phyloP scores from a whole-genome alignment of 768 basidiomycete genomes.

The Hydnomerulius pinastri region DNA sequence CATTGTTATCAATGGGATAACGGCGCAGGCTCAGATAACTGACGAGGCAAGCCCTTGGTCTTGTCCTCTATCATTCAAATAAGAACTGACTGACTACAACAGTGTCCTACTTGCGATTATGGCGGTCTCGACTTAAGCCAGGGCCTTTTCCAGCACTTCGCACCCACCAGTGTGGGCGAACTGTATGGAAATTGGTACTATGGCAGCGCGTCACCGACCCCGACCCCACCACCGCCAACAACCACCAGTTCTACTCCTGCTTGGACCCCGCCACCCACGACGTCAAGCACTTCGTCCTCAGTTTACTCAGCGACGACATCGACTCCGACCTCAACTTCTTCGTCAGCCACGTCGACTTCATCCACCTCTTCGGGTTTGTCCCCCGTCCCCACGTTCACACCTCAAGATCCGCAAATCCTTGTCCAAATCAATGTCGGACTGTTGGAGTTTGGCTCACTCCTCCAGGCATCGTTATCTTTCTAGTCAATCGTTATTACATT shows the following conservation, averaged over 20 bases:
- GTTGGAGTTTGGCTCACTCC: conserved; percentile 23
- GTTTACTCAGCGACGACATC: conserved; percentile 3
- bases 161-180: conserved; percentile 32
- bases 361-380: conserved; percentile 8
- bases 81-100: too few species aligned
- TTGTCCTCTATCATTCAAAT: too few species aligned
- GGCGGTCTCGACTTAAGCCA: conserved; percentile 49
- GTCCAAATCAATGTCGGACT: conserved; percentile 26
- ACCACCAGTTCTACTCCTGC: conserved; percentile 24
- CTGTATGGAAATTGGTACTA: conserved; percentile 44
- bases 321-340: conserved; percentile 13
- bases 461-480: conserved; percentile 13
- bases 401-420: conserved; percentile 23
- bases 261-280: conserved; percentile 12
- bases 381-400: conserved; percentile 16
- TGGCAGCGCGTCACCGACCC: conserved; percentile 26
- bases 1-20: conserved; percentile 40
- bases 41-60: conserved; percentile 40
- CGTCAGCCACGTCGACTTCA: conserved; percentile 3
- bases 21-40: conserved; percentile 42
- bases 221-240: conserved; percentile 14
- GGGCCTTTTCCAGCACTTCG: conserved; percentile 48
- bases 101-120: conserved; percentile 43
- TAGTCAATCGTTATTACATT: not conserved
- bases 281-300: conserved; percentile 10